Evolutionary conservation across 108 stramenopile species (phyloP).

Genomic region (Pinguiococcus pyrenoidosus): DNA sequence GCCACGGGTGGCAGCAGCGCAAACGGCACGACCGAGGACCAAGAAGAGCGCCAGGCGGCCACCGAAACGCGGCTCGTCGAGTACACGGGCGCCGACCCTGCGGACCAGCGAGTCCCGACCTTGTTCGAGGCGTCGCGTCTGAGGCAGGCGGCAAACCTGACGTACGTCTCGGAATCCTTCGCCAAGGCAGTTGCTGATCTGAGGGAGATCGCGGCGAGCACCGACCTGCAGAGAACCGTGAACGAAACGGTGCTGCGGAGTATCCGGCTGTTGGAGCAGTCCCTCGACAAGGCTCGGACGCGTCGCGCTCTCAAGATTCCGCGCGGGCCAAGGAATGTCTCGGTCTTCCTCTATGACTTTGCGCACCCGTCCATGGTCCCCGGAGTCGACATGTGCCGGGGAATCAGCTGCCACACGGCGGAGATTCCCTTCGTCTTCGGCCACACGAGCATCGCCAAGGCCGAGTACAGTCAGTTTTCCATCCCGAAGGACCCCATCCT

Average conservation of each 20-base stretch:
- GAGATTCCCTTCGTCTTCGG: constrained; percentile 64
- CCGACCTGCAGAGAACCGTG: no score
- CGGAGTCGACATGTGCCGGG: constrained; percentile 60
- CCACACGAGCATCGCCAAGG: background rate
- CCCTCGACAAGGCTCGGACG: background rate
- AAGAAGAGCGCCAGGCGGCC: no score
- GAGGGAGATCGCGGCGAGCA: no score
- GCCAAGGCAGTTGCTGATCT: background rate
- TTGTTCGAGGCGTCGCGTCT: no score
- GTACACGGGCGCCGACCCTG: no score
- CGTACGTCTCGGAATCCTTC: background rate
- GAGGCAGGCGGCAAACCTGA: no score
- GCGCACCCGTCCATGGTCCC: constrained; percentile 59
- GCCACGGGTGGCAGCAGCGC: no score
- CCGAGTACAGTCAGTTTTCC: background rate
- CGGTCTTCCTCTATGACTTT: constrained; percentile 65
- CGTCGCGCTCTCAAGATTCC: no score
- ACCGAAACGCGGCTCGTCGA: no score
- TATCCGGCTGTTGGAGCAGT: constrained; percentile 5
- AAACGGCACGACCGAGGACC: no score
- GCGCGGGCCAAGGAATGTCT: no score
- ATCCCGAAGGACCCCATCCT: background rate
- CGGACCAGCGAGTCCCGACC: no score
- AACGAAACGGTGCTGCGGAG: background rate
- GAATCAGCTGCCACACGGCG: constrained; percentile 62